Conservation (phyloP, 208 protist genomes). For the Trypanosoma conorhini region DNA sequence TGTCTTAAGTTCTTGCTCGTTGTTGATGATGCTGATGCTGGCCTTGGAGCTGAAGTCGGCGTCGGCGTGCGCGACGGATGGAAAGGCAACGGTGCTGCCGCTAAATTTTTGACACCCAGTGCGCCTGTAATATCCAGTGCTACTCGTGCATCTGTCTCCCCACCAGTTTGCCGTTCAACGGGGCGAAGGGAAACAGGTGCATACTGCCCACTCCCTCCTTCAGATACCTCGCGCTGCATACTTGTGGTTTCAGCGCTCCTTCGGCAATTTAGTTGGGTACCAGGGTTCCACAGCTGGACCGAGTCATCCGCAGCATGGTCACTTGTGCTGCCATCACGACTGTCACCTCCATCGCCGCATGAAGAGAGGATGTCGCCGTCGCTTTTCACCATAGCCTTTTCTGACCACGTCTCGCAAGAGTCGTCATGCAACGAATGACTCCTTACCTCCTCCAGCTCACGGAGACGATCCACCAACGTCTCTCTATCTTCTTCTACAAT, state of each 20-base stretch:
- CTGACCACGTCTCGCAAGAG: neutral
- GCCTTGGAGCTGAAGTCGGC: neutral
- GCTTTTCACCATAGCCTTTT: slow-evolving; percentile 9
- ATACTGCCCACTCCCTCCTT: neutral
- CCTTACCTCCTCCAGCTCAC: slow-evolving; percentile 16
- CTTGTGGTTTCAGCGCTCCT: neutral
- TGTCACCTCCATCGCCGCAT: neutral
- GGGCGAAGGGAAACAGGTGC: neutral
- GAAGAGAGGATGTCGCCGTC: slow-evolving; percentile 8
- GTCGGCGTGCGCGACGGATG: neutral
- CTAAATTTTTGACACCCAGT: neutral
- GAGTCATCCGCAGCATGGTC: slow-evolving; percentile 7
- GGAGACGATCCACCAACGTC: slow-evolving; percentile 10
- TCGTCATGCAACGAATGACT: slow-evolving; percentile 5
- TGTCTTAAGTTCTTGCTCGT: neutral
- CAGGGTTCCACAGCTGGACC: slow-evolving; percentile 41
- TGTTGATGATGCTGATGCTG: neutral
- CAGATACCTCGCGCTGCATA: neutral
- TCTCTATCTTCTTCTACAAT: slow-evolving; percentile 14
- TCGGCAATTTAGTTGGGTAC: slow-evolving; percentile 25
- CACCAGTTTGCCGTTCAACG: neutral
- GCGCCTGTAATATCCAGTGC: neutral
- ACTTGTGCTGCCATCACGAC: neutral
- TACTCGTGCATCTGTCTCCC: neutral
- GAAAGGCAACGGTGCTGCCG: neutral